Conservation (phyloP, 768 basidiomycete genomes). For the Trametes maxima region DNA sequence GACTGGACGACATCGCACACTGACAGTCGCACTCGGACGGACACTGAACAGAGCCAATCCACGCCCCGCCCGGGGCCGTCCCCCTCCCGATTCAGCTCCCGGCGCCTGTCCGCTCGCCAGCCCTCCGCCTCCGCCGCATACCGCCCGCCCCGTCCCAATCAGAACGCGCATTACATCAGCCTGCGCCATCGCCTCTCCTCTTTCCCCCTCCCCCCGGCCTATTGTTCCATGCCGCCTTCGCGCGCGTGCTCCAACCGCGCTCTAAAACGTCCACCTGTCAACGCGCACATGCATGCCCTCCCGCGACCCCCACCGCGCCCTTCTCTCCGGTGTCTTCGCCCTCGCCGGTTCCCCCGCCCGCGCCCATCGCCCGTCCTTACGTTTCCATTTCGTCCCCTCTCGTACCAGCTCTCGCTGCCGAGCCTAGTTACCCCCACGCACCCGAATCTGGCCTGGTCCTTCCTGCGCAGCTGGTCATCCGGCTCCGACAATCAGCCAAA, state of each 20-base stretch:
- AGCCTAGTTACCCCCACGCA: background rate
- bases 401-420: background rate
- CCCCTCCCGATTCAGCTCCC: no score
- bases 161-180: background rate
- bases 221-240: background rate
- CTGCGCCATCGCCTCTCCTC: background rate
- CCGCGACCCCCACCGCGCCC: background rate
- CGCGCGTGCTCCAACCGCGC: background rate
- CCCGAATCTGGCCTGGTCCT: background rate
- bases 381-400: background rate
- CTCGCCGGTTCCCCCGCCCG: conserved; percentile 6
- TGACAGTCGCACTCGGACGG: background rate
- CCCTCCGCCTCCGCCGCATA: background rate
- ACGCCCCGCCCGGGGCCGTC: no score
- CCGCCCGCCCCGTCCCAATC: background rate
- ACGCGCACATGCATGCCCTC: no score
- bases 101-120: background rate
- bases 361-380: conserved; percentile 6
- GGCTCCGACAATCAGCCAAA: background rate
- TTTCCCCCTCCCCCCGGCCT: background rate
- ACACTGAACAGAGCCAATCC: background rate
- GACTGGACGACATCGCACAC: background rate
- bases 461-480: background rate
- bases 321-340: conserved; percentile 10
- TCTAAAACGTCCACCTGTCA: no score